Evolutionary conservation across 2,329 filamentous ascomycete genomes (phyloP).

Genomic region (Thelonectria rubi): DNA sequence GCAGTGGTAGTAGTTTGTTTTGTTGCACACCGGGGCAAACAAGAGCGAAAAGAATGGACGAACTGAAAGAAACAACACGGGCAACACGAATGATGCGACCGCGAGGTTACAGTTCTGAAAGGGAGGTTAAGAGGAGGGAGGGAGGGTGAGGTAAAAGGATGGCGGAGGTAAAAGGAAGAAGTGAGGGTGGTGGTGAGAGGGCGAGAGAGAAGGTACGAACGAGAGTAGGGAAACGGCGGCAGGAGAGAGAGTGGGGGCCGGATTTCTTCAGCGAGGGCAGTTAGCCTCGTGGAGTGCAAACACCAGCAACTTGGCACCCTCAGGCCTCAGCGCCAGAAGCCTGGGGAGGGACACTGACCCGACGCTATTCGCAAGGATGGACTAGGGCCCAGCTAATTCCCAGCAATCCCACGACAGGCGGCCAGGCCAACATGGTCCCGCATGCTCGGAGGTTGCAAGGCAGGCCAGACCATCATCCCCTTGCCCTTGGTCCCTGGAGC

Average conservation of each 20-base stretch:
- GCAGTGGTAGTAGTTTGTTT: slow-evolving; percentile 7
- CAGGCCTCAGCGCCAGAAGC: too few relatives aligned
- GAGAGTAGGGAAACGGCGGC: slow-evolving; percentile 23
- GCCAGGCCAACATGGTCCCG: too few relatives aligned
- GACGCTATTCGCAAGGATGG: too few relatives aligned
- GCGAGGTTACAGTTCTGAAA: slow-evolving; percentile 35
- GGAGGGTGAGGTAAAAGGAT: slow-evolving; percentile 21
- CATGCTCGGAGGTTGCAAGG: not conserved
- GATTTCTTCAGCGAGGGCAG: slow-evolving; percentile 1
- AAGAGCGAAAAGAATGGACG: slow-evolving; percentile 43
- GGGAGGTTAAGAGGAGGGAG: slow-evolving; percentile 25
- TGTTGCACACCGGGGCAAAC: slow-evolving; percentile 30
- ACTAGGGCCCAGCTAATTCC: too few relatives aligned
- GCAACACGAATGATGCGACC: slow-evolving; percentile 34
- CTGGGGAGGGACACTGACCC: too few relatives aligned
- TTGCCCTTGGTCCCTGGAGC: not conserved
- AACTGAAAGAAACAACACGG: slow-evolving; percentile 39
- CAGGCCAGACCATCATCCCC: not conserved
- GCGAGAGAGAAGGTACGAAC: slow-evolving; percentile 14
- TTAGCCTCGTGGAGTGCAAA: slow-evolving; percentile 1
- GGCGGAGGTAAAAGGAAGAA: slow-evolving; percentile 17
- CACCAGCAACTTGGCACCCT: not conserved
- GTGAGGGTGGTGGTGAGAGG: slow-evolving; percentile 32
- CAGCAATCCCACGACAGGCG: too few relatives aligned
- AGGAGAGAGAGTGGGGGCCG: slow-evolving; percentile 4